Evolutionary conservation across 257 asterid species (phyloP).

Genomic region (Solanum piurae): DNA sequence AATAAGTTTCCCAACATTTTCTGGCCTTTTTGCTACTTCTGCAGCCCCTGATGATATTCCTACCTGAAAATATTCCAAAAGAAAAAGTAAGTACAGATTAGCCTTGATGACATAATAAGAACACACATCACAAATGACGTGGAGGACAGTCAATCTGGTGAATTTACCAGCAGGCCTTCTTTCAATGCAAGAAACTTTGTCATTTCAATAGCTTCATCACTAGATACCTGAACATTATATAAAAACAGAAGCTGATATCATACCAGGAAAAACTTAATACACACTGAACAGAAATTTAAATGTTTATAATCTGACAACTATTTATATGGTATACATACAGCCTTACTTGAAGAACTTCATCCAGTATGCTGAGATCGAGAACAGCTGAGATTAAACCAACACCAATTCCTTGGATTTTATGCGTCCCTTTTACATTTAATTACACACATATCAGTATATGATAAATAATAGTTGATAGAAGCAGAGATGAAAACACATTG

Average conservation of each 20-base stretch:
- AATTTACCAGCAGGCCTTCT: constrained; percentile 41
- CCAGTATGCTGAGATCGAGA: constrained; percentile 27
- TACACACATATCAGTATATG: background rate
- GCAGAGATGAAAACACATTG: background rate
- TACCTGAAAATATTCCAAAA: constrained; percentile 13
- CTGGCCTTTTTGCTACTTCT: constrained; percentile 35
- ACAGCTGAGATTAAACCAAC: constrained; percentile 24
- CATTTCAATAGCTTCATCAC: constrained; percentile 46
- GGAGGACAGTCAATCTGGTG: background rate
- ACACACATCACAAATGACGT: background rate
- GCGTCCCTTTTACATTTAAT: constrained; percentile 12
- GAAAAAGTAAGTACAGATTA: too few relatives aligned
- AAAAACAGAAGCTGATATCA: background rate
- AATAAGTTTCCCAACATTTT: constrained; percentile 36
- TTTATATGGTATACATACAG: background rate
- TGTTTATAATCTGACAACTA: background rate
- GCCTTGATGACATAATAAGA: background rate
- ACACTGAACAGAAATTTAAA: background rate
- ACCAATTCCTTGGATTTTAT: constrained; percentile 39
- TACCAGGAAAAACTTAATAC: background rate
- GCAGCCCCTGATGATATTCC: constrained; percentile 64
- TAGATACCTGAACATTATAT: constrained; percentile 17
- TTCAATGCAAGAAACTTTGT: constrained; percentile 40
- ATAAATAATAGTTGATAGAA: background rate
- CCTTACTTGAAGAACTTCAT: constrained; percentile 32